phyloP scores from a whole-genome alignment of 768 basidiomycete genomes.

The Russula ochroleuca region DNA sequence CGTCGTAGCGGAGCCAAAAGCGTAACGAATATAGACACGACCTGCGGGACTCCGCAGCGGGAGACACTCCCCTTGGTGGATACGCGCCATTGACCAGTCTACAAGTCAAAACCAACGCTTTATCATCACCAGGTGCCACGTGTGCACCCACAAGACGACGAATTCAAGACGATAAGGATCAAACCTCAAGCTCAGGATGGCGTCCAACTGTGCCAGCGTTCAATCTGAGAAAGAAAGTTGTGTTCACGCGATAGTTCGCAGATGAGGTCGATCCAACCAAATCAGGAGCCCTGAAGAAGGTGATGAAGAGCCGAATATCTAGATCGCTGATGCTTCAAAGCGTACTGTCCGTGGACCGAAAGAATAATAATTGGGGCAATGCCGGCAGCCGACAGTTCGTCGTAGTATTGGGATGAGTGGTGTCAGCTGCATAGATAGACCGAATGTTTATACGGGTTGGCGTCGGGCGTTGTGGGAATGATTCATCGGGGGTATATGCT shows the following conservation, averaged over 20 bases:
- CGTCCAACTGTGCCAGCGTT: constrained; percentile 55
- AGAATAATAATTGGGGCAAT: constrained; percentile 5
- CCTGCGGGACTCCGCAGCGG: too few relatives aligned
- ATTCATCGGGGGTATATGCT: constrained; percentile 14
- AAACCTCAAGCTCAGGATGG: constrained; percentile 44
- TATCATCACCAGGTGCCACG: neutral
- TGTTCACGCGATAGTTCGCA: constrained; percentile 37
- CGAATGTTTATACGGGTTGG: constrained; percentile 7
- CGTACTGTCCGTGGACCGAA: too few relatives aligned
- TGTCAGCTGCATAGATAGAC: constrained; percentile 8
- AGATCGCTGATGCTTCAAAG: too few relatives aligned
- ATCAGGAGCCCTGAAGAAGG: too few relatives aligned
- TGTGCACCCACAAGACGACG: constrained; percentile 51
- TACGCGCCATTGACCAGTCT: constrained; percentile 43
- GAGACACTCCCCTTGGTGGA: constrained; percentile 43
- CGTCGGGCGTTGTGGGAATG: neutral
- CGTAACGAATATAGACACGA: constrained; percentile 39
- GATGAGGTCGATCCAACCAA: constrained; percentile 21
- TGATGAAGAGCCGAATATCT: too few relatives aligned
- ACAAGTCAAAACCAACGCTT: neutral
- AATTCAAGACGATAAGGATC: constrained; percentile 57
- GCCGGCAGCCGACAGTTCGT: constrained; percentile 10
- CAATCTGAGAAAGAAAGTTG: constrained; percentile 49
- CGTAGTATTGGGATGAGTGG: neutral
- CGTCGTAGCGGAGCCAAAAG: constrained; percentile 57